A percentile compares a stretch with the other conserved stretches of the same genome.
Evolutionary conservation across 352 stramenopile species (phyloP).

Genomic region (Globisporangium rhizosaccharum): DNA sequence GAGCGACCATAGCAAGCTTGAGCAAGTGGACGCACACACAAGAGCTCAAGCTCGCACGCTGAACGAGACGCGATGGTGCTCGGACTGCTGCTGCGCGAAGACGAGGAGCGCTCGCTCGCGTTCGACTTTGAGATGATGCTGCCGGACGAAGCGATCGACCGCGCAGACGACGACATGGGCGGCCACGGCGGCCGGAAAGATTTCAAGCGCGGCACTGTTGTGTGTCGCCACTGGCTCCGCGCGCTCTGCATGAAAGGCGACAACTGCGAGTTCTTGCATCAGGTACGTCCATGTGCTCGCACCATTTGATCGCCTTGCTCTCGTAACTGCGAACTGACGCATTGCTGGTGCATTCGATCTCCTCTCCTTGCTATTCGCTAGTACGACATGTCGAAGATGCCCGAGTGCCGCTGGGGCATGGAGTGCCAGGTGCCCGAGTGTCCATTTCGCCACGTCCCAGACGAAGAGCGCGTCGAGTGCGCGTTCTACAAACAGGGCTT

Average conservation of each 20-base stretch:
- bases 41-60: background rate
- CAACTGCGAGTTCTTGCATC: slow-evolving; percentile 96
- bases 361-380: slow-evolving; percentile 13
- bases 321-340: background rate
- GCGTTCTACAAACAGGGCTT: slow-evolving; percentile 98
- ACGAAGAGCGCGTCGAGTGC: slow-evolving; percentile 95
- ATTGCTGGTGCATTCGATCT: background rate
- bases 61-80: slow-evolving; percentile 49
- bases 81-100: slow-evolving; percentile 68
- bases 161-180: slow-evolving; percentile 17
- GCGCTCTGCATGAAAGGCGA: slow-evolving; percentile 98
- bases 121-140: slow-evolving; percentile 86
- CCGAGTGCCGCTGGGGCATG: slow-evolving; percentile 95
- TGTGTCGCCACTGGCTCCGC: slow-evolving; percentile 97
- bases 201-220: slow-evolving; percentile 92
- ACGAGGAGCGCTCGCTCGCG: slow-evolving; percentile 66
- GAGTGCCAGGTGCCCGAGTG: slow-evolving; percentile 96
- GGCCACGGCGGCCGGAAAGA: slow-evolving; percentile 60
- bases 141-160: slow-evolving; percentile 53
- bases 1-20: too few relatives aligned
- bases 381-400: slow-evolving; percentile 97
- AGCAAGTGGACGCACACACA: background rate
- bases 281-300: slow-evolving; percentile 11
- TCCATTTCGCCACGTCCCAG: slow-evolving; percentile 94
- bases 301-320: too few relatives aligned